phyloP scores from a whole-genome alignment of 306 rosid genomes.

The Rosa chinensis region DNA sequence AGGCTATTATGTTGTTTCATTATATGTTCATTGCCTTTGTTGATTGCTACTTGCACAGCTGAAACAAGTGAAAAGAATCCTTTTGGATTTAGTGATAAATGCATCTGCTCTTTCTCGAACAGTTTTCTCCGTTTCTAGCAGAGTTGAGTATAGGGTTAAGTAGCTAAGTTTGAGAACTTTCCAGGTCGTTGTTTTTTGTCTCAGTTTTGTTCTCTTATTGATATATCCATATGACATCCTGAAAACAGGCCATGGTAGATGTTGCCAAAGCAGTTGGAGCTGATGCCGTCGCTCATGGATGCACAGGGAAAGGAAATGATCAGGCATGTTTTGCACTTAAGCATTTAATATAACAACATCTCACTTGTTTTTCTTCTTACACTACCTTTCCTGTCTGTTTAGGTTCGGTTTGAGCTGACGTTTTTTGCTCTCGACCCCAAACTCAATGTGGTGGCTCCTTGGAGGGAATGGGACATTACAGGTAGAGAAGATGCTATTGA shows the following conservation, averaged over 20 bases:
- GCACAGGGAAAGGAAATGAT: slow-evolving; percentile 98
- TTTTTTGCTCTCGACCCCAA: slow-evolving; percentile 91
- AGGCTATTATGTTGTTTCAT: background rate
- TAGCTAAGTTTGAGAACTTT: background rate
- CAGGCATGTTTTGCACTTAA: slow-evolving; percentile 54
- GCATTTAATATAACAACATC: background rate
- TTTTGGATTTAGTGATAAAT: background rate
- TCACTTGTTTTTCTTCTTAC: slow-evolving; percentile 25
- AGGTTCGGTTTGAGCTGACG: slow-evolving; percentile 96
- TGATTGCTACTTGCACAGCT: background rate
- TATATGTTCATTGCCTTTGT: background rate
- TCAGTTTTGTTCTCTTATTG: background rate
- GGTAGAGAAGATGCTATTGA: slow-evolving; percentile 98
- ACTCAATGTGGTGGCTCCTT: slow-evolving; percentile 93
- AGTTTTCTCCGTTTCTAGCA: background rate
- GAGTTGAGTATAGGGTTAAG: background rate
- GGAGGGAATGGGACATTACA: slow-evolving; percentile 94
- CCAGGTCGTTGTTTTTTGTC: background rate
- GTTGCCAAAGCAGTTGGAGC: slow-evolving; percentile 95
- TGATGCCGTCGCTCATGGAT: slow-evolving; percentile 97
- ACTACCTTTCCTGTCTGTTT: slow-evolving; percentile 15
- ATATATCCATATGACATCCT: background rate
- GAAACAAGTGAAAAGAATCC: background rate
- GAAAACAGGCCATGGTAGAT: slow-evolving; percentile 89
- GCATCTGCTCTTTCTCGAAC: background rate